Base-by-base conservation (phyloP, 257 asterid species). In the Salvia splendens region DNA sequence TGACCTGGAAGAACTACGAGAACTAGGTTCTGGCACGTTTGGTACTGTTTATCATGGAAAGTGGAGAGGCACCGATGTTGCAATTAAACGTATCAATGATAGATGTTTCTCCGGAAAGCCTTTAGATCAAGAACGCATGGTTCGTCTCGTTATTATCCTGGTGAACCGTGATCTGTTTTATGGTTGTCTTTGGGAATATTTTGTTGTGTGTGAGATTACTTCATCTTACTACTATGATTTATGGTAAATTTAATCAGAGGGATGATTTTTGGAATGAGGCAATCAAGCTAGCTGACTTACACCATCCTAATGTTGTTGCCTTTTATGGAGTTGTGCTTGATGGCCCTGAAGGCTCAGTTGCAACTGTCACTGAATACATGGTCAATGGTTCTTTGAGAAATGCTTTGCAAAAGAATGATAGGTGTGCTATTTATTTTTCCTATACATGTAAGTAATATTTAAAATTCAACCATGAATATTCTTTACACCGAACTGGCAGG, bases 201-300 rank as follows among this genome's bases (percentile, higher is more conserved):
- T 24, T 6, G 6, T 35, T 4, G 6, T 35, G 5, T 2, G 7
- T 35, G 5, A 35, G 40, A 35, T 35, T 35, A 61, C 33, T 46
- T 52, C 53, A n/a, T 47, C 63, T 75, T 41, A 53, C 41, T 48
- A 8, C 30, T 24, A 24, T 65, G 52, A 17, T 67, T 17, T 49
- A 36, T 62, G 17, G 40, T 60, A 62, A 69, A 47, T 45, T 60
- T 74, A 60, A 38, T 65, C 68, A 94, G 99, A 85, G 95, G 79
- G 91, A 85, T 76, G 99, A 94, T 73, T 94, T 94, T 84, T 94
- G 99, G 99, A 94, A 91, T 68, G 99, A 94, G 82, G 99, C 99
- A 33, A 86, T 86, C 73, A 94, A 90, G 80, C 91, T 94, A 64
- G 99, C 97, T 40, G 99, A 91, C 68, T 84, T 94, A 89, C 99